A percentile compares a stretch with the other conserved stretches of the same genome.
Evolutionary conservation across 768 basidiomycete species (phyloP).

Genomic region (Kwoniella dejecticola): DNA sequence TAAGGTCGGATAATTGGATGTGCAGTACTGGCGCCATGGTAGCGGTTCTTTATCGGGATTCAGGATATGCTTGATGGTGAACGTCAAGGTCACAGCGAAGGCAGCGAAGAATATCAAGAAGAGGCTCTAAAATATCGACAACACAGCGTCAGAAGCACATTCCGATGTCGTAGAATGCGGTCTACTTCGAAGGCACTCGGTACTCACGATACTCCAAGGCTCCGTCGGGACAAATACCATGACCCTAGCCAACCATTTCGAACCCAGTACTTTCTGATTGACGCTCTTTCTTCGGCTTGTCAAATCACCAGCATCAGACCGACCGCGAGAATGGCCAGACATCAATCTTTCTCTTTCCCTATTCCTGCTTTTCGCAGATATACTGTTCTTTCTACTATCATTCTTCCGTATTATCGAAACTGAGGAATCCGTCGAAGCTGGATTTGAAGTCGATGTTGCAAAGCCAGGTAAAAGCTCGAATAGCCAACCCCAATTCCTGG

Average conservation of each 20-base stretch:
- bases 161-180: too few species aligned
- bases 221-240: conserved; percentile 37
- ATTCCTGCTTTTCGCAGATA: conserved; percentile 24
- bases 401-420: background rate
- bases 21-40: conserved; percentile 92
- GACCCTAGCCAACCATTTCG: conserved; percentile 32
- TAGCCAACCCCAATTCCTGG: conserved; percentile 33
- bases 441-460: conserved; percentile 9
- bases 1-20: conserved; percentile 58
- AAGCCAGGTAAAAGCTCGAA: conserved; percentile 13
- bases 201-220: conserved; percentile 43
- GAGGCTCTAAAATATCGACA: conserved; percentile 59
- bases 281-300: conserved; percentile 8
- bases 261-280: conserved; percentile 21
- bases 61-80: conserved; percentile 84
- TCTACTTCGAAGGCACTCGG: too few species aligned
- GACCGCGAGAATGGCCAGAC: background rate
- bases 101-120: conserved; percentile 73
- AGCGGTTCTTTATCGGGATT: conserved; percentile 94
- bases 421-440: too few species aligned
- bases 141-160: too few species aligned
- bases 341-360: conserved; percentile 39
- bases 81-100: conserved; percentile 79
- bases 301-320: background rate
- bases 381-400: conserved; percentile 16